These are phyloP conservation scores for Xenoacremonium recifei DNA, from an alignment of 2,329 filamentous ascomycete genomes.

Conservation along the genomic window DNA sequence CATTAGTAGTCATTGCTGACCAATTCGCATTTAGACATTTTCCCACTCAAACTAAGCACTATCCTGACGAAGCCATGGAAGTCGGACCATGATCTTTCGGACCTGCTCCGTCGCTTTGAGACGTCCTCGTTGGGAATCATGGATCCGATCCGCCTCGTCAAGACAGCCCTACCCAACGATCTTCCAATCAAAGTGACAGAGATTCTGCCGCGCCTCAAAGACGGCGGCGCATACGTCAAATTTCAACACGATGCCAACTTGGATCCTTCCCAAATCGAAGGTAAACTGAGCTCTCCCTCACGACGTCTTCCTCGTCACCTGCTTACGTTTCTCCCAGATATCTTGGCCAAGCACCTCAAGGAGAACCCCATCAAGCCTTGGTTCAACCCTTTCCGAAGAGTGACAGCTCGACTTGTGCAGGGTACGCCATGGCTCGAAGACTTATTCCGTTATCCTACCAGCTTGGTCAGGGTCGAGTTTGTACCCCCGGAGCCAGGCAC, in stretches of 20 bases:
- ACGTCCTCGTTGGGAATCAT: slow-evolving; percentile 47
- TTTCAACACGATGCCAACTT: slow-evolving; percentile 55
- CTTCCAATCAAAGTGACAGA: slow-evolving; percentile 71
- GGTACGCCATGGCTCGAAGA: slow-evolving; percentile 95
- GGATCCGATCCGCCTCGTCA: slow-evolving; percentile 54
- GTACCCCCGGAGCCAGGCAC: slow-evolving; percentile 69
- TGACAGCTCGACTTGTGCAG: slow-evolving; percentile 70
- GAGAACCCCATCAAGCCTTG: slow-evolving; percentile 77
- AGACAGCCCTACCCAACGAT: slow-evolving; percentile 61
- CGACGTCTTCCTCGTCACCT: background rate
- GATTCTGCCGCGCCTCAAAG: slow-evolving; percentile 80
- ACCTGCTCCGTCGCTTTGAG: slow-evolving; percentile 52
- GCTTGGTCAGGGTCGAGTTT: slow-evolving; percentile 79
- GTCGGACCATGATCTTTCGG: slow-evolving; percentile 47
- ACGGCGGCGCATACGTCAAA: slow-evolving; percentile 92
- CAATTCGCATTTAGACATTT: slow-evolving; percentile 60
- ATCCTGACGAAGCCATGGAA: slow-evolving; percentile 47
- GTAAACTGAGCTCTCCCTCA: slow-evolving; percentile 21
- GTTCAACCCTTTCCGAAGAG: slow-evolving; percentile 79
- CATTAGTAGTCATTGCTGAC: slow-evolving; percentile 3
- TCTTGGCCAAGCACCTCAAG: slow-evolving; percentile 61
- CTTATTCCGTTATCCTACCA: slow-evolving; percentile 76
- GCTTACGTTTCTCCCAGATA: slow-evolving; percentile 32
- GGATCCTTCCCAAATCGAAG: slow-evolving; percentile 42
- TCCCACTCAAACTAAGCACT: slow-evolving; percentile 69